Evolutionary conservation across 768 basidiomycete species (phyloP), one percentile per base, ranked within the genome.

Genomic region (Leccinum disarticulatum): DNA sequence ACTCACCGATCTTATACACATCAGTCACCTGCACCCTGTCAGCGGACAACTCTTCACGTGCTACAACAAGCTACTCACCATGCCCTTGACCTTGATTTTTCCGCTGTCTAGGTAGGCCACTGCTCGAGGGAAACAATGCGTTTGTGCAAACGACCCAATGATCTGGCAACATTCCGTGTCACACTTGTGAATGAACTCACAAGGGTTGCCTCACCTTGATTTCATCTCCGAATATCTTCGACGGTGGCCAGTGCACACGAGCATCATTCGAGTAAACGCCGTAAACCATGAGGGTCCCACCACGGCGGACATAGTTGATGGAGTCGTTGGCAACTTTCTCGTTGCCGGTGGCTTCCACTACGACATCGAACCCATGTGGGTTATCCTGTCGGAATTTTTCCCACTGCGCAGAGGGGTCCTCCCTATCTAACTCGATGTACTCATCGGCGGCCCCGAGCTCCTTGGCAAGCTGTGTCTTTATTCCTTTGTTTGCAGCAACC

Each of bases 181-280:
- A 56, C 9, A 5, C 17, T 17, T 17, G 43, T 10, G 19, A 35
- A 53, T 46, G 17, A 43, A 2, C n/a, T 38, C 41, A 28, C n/a
- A 5, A 19, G 25, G 28, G 9, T 11, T 10, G 8, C 41, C 69
- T 6, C 55, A 85, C 84, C 63, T 73, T 78, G 63, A 90, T 90
- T 70, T 91, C 89, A 67, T 91, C 86, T 8, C 79, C 76, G 71
- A 87, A 85, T 57, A 92, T 90, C 79, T 91, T 92, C 54, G 86
- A 83, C 4, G 93, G 93, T 1, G 91, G 83, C 92, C 92, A 95
- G 66, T 87, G 85, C 2, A 95, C 90, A 22, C 81, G 79, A 1
- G 90, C 90, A 61, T 86, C 84, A 72, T 92, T 87, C 69, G 86
- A 86, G 70, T 93, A 95, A 28, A 94, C 91, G 33, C 91, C 93